These are phyloP conservation scores for Leucosporidium creatinivorum DNA, from an alignment of 768 basidiomycete genomes.

Conservation along the genomic window DNA sequence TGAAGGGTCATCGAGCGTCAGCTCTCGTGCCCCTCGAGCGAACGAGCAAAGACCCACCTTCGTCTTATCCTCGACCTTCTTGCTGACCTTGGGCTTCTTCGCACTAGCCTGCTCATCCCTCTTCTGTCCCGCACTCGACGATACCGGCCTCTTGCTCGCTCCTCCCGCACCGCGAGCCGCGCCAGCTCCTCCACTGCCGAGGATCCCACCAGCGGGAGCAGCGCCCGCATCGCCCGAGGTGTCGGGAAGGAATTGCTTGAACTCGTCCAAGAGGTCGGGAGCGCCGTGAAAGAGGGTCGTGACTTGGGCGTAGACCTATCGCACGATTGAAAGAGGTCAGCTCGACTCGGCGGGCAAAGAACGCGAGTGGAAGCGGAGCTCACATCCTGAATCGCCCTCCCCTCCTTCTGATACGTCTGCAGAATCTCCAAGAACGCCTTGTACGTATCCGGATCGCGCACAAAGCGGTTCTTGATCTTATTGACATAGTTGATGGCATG, in stretches of 20 bases:
- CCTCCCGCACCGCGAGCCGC: not conserved
- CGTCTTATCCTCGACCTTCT: not conserved
- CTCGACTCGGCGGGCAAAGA: not conserved
- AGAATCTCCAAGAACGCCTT: conserved; percentile 48
- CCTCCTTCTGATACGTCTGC: conserved; percentile 52
- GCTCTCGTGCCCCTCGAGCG: not conserved
- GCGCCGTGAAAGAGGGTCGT: conserved; percentile 32
- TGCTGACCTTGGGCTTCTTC: conserved; percentile 7
- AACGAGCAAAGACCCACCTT: not conserved
- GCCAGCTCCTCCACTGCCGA: not conserved
- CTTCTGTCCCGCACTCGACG: not conserved
- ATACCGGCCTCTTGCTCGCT: not conserved
- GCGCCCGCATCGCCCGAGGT: conserved; percentile 18
- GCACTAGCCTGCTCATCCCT: not conserved
- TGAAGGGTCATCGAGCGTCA: not conserved
- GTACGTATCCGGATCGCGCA: conserved; percentile 75
- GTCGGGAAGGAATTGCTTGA: conserved; percentile 35
- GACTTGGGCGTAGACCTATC: conserved; percentile 34
- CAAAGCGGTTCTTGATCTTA: conserved; percentile 89
- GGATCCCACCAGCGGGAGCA: not conserved
- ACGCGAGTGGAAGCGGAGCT: conserved; percentile 39
- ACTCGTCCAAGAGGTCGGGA: conserved; percentile 34
- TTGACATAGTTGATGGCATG: conserved; percentile 96
- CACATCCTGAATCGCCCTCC: conserved; percentile 51
- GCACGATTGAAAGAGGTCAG: not conserved